Base-by-base conservation (phyloP, 2,329 filamentous ascomycete species). In the Neurospora sp. region DNA sequence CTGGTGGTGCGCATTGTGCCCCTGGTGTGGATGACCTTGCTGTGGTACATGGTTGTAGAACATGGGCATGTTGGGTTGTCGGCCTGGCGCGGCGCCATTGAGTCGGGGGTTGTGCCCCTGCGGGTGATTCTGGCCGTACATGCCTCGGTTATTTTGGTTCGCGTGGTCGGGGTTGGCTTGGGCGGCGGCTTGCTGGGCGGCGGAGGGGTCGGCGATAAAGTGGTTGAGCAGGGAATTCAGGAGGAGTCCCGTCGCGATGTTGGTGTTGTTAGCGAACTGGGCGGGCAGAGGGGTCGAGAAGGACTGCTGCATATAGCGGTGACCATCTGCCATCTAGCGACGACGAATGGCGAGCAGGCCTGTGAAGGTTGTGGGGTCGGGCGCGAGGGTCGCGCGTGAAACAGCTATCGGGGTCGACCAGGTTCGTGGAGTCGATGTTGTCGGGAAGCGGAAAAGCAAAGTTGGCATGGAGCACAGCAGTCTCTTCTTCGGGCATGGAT, bases 31-130 rank as follows among this genome's bases (percentile, higher is more conserved):
- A 74, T 86, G 83, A 74, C 85, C 86, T 37, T 82, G 82, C 73
- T 90, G 85, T 73, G 86, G 88, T 73, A 89, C 88, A 75, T 87
- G 92, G 77, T 87, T 89, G 81, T 92, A 92, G 77, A 90, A 85
- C 82, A 93, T 84, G 73, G 86, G 87, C 84, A 83, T 81, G 73
- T 82, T 68, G 40, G 74, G 84, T 74, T 86, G 85, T 73, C 88
- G 86, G 73, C 83, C 84, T 37, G 86, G 86, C 73, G 88, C 88
- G 52, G 52, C 52, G 76, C 90, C 91, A 81, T 93, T 93, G 80
- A 93, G 86, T 81, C 92, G 89, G 81, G 87, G 87, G 82, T 89
- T 89, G 79, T 92, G 91, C 79, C 88, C 88, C 82, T 90, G 89
- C 78, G 91, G 89, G 79, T 87, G 89, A 78, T 85, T 85, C 80